phyloP scores from a whole-genome alignment of 805 yeast species.

The Metschnikowia proteae region DNA sequence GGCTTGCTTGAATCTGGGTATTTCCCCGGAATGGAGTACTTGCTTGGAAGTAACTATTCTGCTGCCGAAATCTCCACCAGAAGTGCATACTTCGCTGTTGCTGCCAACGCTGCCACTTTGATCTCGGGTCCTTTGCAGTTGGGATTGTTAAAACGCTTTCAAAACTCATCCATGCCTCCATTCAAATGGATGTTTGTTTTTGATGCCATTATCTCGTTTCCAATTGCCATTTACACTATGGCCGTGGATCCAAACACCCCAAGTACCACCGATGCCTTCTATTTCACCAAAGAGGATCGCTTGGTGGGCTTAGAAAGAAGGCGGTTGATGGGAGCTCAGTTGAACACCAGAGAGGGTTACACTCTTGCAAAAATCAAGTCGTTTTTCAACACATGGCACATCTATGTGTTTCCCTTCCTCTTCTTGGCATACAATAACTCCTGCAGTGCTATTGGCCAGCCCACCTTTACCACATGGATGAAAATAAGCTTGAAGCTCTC shows the following conservation, averaged over 20 bases:
- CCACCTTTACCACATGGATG: slow-evolving; percentile 47
- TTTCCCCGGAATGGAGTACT: slow-evolving; percentile 58
- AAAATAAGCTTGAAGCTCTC: slow-evolving; percentile 30
- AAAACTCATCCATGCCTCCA: slow-evolving; percentile 21
- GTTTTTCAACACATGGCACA: slow-evolving; percentile 49
- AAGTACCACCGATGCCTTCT: slow-evolving; percentile 30
- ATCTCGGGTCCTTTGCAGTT: slow-evolving; percentile 35
- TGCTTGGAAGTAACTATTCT: slow-evolving; percentile 34
- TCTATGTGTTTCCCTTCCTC: slow-evolving; percentile 40
- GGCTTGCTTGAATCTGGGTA: slow-evolving; percentile 48
- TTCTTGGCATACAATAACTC: slow-evolving; percentile 38
- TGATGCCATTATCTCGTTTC: slow-evolving; percentile 33
- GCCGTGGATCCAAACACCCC: slow-evolving; percentile 34
- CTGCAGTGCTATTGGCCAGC: slow-evolving; percentile 32
- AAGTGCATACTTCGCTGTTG: slow-evolving; percentile 29
- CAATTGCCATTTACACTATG: slow-evolving; percentile 32
- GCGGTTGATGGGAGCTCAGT: slow-evolving; percentile 31
- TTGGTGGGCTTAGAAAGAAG: slow-evolving; percentile 45
- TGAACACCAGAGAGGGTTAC: slow-evolving; percentile 37
- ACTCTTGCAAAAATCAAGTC: slow-evolving; percentile 38
- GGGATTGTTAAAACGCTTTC: slow-evolving; percentile 23
- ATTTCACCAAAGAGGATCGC: slow-evolving; percentile 26
- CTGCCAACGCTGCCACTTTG: slow-evolving; percentile 26
- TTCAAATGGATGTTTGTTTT: slow-evolving; percentile 36
- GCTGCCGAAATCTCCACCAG: slow-evolving; percentile 27